Evolutionary conservation across 306 rosid species (phyloP).

Genomic region (Begonia loranthoides): DNA sequence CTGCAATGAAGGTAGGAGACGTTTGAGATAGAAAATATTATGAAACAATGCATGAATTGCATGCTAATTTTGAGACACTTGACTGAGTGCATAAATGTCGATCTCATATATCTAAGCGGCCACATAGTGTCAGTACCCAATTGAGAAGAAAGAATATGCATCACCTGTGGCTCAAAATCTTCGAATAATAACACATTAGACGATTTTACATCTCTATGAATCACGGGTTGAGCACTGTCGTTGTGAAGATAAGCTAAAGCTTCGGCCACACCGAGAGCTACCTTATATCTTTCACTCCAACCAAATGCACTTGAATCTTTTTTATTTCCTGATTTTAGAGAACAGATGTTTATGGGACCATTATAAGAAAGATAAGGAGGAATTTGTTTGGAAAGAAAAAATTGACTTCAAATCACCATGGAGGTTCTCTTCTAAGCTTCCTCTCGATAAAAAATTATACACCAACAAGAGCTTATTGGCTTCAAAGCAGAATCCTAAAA

Average conservation of each 20-base stretch:
- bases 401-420: conserved; percentile 33
- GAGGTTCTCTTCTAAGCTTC: conserved; percentile 95
- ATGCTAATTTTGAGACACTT: too few relatives aligned
- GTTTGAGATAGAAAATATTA: background rate
- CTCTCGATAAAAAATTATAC: conserved; percentile 82
- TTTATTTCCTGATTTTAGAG: conserved; percentile 31
- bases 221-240: conserved; percentile 47
- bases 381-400: too few relatives aligned
- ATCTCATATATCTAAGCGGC: too few relatives aligned
- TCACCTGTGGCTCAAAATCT: conserved; percentile 89
- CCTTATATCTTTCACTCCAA: conserved; percentile 82
- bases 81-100: too few relatives aligned
- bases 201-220: conserved; percentile 88
- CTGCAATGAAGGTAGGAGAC: conserved; percentile 29
- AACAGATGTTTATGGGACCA: too few relatives aligned
- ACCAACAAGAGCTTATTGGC: conserved; percentile 70
- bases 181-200: conserved; percentile 72
- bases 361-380: too few relatives aligned
- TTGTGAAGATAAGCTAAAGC: conserved; percentile 77
- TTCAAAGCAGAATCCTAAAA: conserved; percentile 87
- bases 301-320: conserved; percentile 42
- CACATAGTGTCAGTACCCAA: too few relatives aligned
- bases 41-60: too few relatives aligned
- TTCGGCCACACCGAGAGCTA: conserved; percentile 83
- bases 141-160: conserved; percentile 2